Conservation (phyloP, 1,139 yeast species). For the Saccharomyces pastorianus region DNA sequence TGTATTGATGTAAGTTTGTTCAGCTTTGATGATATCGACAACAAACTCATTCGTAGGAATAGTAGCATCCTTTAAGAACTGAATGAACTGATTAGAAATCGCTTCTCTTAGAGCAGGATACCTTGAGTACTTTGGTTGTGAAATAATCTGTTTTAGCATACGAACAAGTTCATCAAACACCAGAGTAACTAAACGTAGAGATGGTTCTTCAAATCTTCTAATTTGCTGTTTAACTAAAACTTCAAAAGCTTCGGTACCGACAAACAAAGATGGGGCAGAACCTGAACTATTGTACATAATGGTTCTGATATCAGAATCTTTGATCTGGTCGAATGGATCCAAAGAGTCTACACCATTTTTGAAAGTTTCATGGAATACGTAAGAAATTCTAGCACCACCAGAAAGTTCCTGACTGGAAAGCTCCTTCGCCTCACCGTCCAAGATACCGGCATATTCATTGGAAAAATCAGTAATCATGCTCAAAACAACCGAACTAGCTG, state of each 20-base stretch:
- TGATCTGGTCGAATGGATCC: constrained; percentile 95
- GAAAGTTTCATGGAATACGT: constrained; percentile 94
- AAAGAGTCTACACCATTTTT: constrained; percentile 86
- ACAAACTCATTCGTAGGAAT: constrained; percentile 83
- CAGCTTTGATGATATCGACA: constrained; percentile 70
- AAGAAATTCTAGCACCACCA: constrained; percentile 97
- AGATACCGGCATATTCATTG: constrained; percentile 82
- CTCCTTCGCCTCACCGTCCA: constrained; percentile 92
- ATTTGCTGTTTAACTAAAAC: constrained; percentile 94
- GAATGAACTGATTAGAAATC: constrained; percentile 69
- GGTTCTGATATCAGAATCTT: constrained; percentile 95
- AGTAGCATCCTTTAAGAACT: constrained; percentile 70
- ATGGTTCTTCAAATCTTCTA: constrained; percentile 89
- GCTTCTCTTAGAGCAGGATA: constrained; percentile 88
- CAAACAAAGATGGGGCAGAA: constrained; percentile 94
- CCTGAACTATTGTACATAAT: constrained; percentile 95
- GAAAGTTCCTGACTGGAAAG: constrained; percentile 76
- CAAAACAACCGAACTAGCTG: constrained; percentile 83
- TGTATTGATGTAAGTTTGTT: constrained; percentile 90
- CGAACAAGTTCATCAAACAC: constrained; percentile 92
- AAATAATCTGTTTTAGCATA: constrained; percentile 75
- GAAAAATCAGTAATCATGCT: constrained; percentile 88
- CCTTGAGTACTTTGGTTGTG: constrained; percentile 74
- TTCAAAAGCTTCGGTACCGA: constrained; percentile 95
- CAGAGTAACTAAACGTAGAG: constrained; percentile 77